Conservation (phyloP, 2,329 filamentous ascomycete species). For the Didymella keratinophila region DNA sequence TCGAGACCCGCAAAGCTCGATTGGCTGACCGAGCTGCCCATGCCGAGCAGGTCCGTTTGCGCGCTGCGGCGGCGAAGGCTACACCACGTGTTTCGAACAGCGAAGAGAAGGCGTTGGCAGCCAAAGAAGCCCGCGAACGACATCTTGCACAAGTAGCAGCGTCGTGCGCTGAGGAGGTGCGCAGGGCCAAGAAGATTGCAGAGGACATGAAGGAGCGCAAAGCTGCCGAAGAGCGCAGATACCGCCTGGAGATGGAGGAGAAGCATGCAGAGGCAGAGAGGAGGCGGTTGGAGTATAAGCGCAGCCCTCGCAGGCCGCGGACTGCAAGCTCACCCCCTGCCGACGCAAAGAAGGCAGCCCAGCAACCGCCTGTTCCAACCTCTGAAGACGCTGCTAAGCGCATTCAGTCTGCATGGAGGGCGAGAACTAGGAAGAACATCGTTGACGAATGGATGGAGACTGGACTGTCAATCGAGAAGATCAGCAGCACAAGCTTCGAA, state of each 20-base stretch:
- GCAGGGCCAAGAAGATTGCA: slow-evolving; percentile 81
- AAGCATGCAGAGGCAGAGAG: slow-evolving; percentile 78
- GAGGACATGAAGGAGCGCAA: slow-evolving; percentile 83
- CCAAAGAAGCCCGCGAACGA: slow-evolving; percentile 78
- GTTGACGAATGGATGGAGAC: slow-evolving; percentile 72
- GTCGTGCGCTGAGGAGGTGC: slow-evolving; percentile 82
- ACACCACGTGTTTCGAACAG: slow-evolving; percentile 70
- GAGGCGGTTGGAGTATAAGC: slow-evolving; percentile 66
- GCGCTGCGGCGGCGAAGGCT: slow-evolving; percentile 77
- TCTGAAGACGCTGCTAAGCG: slow-evolving; percentile 69
- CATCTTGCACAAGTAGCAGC: slow-evolving; percentile 84
- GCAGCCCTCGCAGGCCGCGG: slow-evolving; percentile 65
- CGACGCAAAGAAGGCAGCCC: slow-evolving; percentile 45
- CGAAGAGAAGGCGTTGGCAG: slow-evolving; percentile 79
- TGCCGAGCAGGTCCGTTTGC: slow-evolving; percentile 80
- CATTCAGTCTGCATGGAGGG: slow-evolving; percentile 76
- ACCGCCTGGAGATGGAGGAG: slow-evolving; percentile 79
- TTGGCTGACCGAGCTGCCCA: slow-evolving; percentile 82
- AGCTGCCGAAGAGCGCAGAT: slow-evolving; percentile 73
- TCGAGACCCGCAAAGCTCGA: slow-evolving; percentile 80
- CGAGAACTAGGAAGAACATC: slow-evolving; percentile 63
- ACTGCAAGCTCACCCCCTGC: slow-evolving; percentile 62
- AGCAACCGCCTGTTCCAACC: slow-evolving; percentile 53
- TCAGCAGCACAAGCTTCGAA: slow-evolving; percentile 75
- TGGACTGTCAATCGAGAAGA: slow-evolving; percentile 73